Percentiles rank a stretch among this genome's conserved stretches.
Conservation (phyloP, 2,329 filamentous ascomycete species). For the Trichoderma sp. region DNA sequence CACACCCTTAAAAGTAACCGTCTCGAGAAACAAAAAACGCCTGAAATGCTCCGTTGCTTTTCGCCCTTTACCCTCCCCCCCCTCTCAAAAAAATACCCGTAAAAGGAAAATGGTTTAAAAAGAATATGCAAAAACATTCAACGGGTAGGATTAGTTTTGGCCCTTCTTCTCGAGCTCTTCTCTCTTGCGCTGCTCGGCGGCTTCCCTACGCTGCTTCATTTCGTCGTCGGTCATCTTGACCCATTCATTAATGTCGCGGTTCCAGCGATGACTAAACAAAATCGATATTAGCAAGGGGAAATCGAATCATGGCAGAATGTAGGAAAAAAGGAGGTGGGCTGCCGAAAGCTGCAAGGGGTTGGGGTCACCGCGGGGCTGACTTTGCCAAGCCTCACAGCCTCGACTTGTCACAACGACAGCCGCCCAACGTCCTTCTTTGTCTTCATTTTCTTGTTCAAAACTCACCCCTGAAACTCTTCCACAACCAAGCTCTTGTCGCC, state of each 20-base stretch:
- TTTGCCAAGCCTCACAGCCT: not conserved
- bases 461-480: constrained; percentile 63
- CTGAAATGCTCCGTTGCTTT: constrained; percentile 4
- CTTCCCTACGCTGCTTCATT: constrained; percentile 26
- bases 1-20: not conserved
- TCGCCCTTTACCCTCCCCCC: not conserved
- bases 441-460: constrained; percentile 30
- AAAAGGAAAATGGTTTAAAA: not conserved
- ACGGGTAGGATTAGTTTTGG: not conserved
- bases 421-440: not conserved
- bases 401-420: not conserved
- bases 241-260: constrained; percentile 58
- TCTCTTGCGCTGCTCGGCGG: constrained; percentile 30
- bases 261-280: constrained; percentile 58
- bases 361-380: not conserved
- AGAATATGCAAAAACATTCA: not conserved
- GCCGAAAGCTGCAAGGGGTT: not conserved
- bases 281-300: not conserved
- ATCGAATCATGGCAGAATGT: not conserved
- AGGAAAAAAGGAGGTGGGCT: not conserved
- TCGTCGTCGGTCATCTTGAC: constrained; percentile 42
- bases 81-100: not conserved
- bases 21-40: not conserved
- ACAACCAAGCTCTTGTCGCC: constrained; percentile 57
- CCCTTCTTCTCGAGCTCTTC: not conserved